Evolutionary conservation across 192 early-diverging fungal genomes (phyloP), one percentile per base, ranked within the genome.

Genomic region (Coemansia sp.): DNA sequence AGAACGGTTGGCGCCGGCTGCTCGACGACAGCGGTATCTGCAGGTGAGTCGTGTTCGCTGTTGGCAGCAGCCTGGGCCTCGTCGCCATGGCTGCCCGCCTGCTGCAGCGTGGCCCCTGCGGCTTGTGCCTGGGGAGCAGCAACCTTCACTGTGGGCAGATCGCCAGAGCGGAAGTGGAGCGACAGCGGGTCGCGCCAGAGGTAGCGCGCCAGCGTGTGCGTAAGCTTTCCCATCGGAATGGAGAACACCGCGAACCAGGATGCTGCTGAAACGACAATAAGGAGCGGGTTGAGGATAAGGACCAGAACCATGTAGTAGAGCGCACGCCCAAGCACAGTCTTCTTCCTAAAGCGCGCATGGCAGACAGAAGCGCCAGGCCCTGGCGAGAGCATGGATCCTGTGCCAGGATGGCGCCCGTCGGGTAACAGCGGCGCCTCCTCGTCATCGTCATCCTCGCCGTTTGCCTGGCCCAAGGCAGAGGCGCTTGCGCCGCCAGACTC

Each of bases 201-300:
- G 60, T 95, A 92, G 26, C 85, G 84, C 16, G 91, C 76, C 21
- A 98, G 77, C 14, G 90, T 91, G 66, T 90, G 94, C 23, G 87
- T 93, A 16, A 96, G 84, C 76, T 94, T 94, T n/a, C 91, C 93
- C 96, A 98, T 98, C 12, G 96, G 96, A 48, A 98, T 88, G 9
- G 92, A 87, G 21, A 95, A 85, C 33, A 98, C 92, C 12, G 88
- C 79, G 58, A 97, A 90, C 88, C 92, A 96, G 84, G 94, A 95
- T 2, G 92, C 56, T 18, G 85, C 77, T 20, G 90, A 89, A 3
- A 94, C 91, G 6, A 91, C 52, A 7, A 95, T 61, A 30, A 95
- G 93, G 33, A 95, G 30, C 5, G 96, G 96, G 0, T 88, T 91
- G 75, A 91, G 66, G 59, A 77, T 68, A 20, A 69, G 43, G 23